Evolutionary conservation across 106 monocot species (phyloP), one percentile per base, ranked within the genome.

Genomic region (Hemerocallis citrina): DNA sequence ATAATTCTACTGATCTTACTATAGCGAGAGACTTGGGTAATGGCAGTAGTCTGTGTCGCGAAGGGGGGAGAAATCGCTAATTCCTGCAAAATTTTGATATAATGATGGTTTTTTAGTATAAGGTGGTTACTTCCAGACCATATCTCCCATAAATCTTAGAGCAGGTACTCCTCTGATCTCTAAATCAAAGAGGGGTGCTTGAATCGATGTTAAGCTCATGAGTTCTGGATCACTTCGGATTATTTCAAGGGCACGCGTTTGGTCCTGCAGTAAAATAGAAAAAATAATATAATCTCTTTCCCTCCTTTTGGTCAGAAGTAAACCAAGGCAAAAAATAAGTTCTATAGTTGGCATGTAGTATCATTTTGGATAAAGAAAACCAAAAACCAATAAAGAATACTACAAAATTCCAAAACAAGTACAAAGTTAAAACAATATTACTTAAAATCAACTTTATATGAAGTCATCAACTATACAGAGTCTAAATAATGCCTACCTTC

Each of bases 151-250:
- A 67, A 99, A 99, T 80, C 74, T 99, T 12, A 99, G 77, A 28
- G 98, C 98, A 48, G 92, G 88, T 56, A 92, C 85, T 12, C 98
- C 98, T 66, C 98, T 84, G 31, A 92, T 99, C 68, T 99, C 98
- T 7, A 88, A 79, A 78, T 99, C 98, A 34, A 99, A 84, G 30
- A 92, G 72, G 11, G 98, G 98, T 39, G 98, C 87, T 69, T 92
- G 72, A 49, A 85, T 63, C 34, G 82, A 12, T 35, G 52, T 85
- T 79, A 99, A 76, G 21, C 67, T 69, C 60, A 16, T 79, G 32
- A 98, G 81, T 32, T 98, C 92, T 3, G 71, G 42, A 68, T 98
- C 98, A 57, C 70, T 79, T 19, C 56, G 66, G 72, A 98, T 92
- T 81, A 92, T 73, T 19, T 98, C 88, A 32, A 98, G 65, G 1